phyloP scores from a whole-genome alignment of 2,329 filamentous ascomycete genomes.

The Chrysoporthe deuterocubensis region DNA sequence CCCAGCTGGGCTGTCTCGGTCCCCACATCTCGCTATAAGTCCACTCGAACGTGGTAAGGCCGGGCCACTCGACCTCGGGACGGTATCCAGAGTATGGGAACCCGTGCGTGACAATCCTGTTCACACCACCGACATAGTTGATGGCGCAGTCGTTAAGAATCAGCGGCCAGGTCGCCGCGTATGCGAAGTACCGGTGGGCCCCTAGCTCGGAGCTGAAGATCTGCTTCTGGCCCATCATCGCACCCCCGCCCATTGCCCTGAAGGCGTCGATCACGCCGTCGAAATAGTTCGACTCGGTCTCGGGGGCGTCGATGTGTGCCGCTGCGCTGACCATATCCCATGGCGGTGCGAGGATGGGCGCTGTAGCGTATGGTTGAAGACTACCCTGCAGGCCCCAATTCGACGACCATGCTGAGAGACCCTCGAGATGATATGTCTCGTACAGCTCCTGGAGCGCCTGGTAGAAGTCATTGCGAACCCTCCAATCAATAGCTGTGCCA shows the following conservation, averaged over 20 bases:
- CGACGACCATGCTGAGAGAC: constrained; percentile 14
- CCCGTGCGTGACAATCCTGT: constrained; percentile 22
- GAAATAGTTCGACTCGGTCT: constrained; percentile 25
- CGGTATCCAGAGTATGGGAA: constrained; percentile 19
- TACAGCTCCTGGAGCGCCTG: constrained; percentile 20
- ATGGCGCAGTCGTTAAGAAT: constrained; percentile 23
- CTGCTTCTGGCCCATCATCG: constrained; percentile 21
- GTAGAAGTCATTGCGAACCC: constrained; percentile 21
- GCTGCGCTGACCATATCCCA: constrained; percentile 24
- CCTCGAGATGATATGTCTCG: constrained; percentile 20
- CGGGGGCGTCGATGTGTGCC: constrained; percentile 22
- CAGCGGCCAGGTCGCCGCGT: constrained; percentile 15
- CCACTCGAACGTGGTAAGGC: constrained; percentile 21
- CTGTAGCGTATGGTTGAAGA: constrained; percentile 20
- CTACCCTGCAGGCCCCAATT: constrained; percentile 20
- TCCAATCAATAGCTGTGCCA: constrained; percentile 14
- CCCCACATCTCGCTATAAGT: constrained; percentile 22
- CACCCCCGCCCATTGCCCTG: constrained; percentile 18
- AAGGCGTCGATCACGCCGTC: constrained; percentile 21
- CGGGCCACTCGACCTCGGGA: constrained; percentile 18
- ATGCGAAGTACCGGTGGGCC: constrained; percentile 13
- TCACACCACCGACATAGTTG: constrained; percentile 22
- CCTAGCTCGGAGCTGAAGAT: constrained; percentile 21
- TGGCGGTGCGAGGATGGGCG: constrained; percentile 14
- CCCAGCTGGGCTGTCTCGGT: constrained; percentile 19